Evolutionary conservation across 441 rosid species (phyloP).

Genomic region (Manihot esculenta): DNA sequence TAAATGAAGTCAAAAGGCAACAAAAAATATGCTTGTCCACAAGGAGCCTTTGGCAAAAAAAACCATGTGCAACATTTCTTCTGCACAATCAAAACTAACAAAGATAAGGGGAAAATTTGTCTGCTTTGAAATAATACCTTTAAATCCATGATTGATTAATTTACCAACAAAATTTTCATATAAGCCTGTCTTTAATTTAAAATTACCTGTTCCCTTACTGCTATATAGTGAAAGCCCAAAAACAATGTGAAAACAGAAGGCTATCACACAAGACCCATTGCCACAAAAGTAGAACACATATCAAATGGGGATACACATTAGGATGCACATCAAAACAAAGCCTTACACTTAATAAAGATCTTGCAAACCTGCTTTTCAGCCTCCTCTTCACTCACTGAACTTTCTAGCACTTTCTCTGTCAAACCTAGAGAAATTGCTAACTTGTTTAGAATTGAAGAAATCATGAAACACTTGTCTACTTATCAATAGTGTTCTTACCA

Average conservation of each 20-base stretch:
- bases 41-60: background rate
- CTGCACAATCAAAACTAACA: background rate
- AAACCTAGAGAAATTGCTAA: conserved; percentile 47
- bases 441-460: conserved; percentile 12
- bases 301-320: background rate
- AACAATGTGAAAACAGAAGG: background rate
- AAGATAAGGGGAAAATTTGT: background rate
- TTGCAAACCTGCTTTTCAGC: conserved; percentile 80
- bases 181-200: background rate
- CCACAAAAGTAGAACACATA: no score
- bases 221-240: background rate
- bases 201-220: background rate
- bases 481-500: conserved; percentile 46
- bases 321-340: background rate
- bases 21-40: background rate
- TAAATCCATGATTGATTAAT: background rate
- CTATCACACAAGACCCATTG: background rate
- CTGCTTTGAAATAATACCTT: background rate
- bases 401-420: conserved; percentile 68
- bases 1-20: background rate
- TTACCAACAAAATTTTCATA: background rate
- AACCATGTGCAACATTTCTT: background rate
- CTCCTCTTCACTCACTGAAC: conserved; percentile 67
- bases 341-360: conserved; percentile 7
- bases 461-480: background rate